Evolutionary conservation across 768 basidiomycete genomes (phyloP).

Genomic region (Mycena alexandri): DNA sequence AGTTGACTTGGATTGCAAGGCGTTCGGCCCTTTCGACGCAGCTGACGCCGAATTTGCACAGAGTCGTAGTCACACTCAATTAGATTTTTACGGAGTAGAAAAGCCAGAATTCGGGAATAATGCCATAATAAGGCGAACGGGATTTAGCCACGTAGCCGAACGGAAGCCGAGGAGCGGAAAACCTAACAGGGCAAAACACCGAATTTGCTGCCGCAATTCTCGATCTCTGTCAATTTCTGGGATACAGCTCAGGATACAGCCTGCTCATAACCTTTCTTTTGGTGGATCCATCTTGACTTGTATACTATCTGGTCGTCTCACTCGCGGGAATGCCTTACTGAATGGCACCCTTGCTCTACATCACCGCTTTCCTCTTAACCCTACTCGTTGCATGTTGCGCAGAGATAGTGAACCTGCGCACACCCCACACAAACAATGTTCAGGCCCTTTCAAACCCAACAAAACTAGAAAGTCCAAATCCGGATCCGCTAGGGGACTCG

Average conservation of each 20-base stretch:
- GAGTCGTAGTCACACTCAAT: too few species aligned
- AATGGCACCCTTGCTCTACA: slow-evolving; percentile 51
- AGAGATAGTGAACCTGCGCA: slow-evolving; percentile 47
- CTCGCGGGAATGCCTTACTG: slow-evolving; percentile 35
- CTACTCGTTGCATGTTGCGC: slow-evolving; percentile 48
- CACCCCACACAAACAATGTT: slow-evolving; percentile 38
- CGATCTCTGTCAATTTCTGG: slow-evolving; percentile 9
- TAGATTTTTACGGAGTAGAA: too few species aligned
- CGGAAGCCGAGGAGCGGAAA: slow-evolving; percentile 1
- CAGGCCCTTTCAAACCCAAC: slow-evolving; percentile 46
- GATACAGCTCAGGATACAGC: neutral
- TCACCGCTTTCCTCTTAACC: slow-evolving; percentile 43
- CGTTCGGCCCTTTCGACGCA: too few species aligned
- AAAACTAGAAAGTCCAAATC: slow-evolving; percentile 29
- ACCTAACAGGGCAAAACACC: slow-evolving; percentile 8
- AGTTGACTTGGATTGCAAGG: too few species aligned
- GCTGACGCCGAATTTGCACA: too few species aligned
- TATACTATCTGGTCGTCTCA: slow-evolving; percentile 2
- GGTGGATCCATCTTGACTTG: neutral
- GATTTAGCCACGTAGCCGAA: neutral
- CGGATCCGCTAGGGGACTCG: slow-evolving; percentile 57
- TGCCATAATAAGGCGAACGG: too few species aligned
- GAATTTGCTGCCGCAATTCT: neutral
- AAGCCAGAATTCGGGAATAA: too few species aligned
- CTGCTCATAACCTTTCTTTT: neutral